Percentiles rank a stretch among this genome's conserved stretches.
Evolutionary conservation across 2,329 filamentous ascomycete species (phyloP).

Genomic region (Paecilomyces sp.): DNA sequence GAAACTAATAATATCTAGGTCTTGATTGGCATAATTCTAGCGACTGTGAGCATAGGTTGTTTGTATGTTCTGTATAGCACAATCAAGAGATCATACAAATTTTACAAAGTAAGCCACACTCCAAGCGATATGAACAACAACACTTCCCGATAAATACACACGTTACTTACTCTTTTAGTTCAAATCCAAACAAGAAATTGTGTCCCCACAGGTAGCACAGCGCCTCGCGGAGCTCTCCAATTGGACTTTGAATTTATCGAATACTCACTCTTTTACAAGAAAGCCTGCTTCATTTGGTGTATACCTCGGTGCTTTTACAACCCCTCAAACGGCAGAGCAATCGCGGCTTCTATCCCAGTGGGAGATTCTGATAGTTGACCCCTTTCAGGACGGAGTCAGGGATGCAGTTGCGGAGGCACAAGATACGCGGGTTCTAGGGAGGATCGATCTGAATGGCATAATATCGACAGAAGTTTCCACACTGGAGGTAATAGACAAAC

Average conservation of each 20-base stretch:
- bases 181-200: conserved; percentile 11
- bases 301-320: conserved; percentile 34
- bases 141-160: neutral
- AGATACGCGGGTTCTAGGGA: conserved; percentile 20
- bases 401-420: conserved; percentile 21
- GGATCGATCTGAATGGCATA: conserved; percentile 21
- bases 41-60: conserved; percentile 19
- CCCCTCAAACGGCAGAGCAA: conserved; percentile 24
- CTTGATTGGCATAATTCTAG: conserved; percentile 26
- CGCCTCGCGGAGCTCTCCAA: conserved; percentile 15
- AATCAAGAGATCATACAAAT: conserved; percentile 12
- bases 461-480: conserved; percentile 14
- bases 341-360: conserved; percentile 31
- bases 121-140: neutral
- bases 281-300: conserved; percentile 35
- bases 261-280: conserved; percentile 4
- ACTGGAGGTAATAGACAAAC: conserved; percentile 18
- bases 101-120: conserved; percentile 19
- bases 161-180: conserved; percentile 11
- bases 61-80: conserved; percentile 22
- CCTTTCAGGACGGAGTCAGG: conserved; percentile 27
- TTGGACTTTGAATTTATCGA: conserved; percentile 14
- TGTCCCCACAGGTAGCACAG: conserved; percentile 17
- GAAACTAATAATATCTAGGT: conserved; percentile 19
- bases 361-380: conserved; percentile 40